These are phyloP conservation scores for Haematococcus lacustris DNA, from an alignment of 139 green algal genomes.

Conservation along the genomic window DNA sequence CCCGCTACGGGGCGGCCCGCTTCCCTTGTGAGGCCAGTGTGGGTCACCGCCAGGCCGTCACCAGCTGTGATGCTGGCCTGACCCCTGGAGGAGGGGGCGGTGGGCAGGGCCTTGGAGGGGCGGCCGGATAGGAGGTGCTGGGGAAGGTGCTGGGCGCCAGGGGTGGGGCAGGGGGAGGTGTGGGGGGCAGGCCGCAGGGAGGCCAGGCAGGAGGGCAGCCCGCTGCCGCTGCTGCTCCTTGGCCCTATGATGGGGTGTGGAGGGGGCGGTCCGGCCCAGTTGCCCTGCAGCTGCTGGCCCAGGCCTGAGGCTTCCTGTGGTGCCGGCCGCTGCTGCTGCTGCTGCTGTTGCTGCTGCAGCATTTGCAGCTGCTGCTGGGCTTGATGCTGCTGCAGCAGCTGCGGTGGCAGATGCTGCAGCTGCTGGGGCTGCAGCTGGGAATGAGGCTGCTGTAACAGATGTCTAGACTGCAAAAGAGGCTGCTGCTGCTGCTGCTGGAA, in stretches of 20 bases:
- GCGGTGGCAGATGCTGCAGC: not conserved
- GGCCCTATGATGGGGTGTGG: not conserved
- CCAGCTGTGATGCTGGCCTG: too few species aligned
- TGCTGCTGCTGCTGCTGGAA: conserved; percentile 8
- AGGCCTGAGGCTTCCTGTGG: not conserved
- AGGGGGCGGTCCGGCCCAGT: not conserved
- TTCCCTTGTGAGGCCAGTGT: too few species aligned
- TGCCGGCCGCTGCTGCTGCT: not conserved
- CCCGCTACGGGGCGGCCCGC: too few species aligned
- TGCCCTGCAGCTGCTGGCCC: not conserved
- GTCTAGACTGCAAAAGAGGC: too few species aligned
- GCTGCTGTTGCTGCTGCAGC: not conserved
- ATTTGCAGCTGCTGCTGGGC: conserved; percentile 6
- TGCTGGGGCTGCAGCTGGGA: conserved; percentile 4
- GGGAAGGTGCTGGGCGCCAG: too few species aligned
- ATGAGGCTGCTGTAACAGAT: too few species aligned
- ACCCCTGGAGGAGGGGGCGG: too few species aligned
- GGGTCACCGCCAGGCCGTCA: too few species aligned
- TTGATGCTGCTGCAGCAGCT: conserved; percentile 5
- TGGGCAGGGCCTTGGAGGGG: too few species aligned
- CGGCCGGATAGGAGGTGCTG: too few species aligned
- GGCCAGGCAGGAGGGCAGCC: not conserved
- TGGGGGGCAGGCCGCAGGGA: not conserved
- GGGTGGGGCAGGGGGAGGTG: not conserved
- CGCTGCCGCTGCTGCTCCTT: not conserved